Evolutionary conservation across 192 early-diverging fungal species (phyloP).

Genomic region (Coemansia sp.): DNA sequence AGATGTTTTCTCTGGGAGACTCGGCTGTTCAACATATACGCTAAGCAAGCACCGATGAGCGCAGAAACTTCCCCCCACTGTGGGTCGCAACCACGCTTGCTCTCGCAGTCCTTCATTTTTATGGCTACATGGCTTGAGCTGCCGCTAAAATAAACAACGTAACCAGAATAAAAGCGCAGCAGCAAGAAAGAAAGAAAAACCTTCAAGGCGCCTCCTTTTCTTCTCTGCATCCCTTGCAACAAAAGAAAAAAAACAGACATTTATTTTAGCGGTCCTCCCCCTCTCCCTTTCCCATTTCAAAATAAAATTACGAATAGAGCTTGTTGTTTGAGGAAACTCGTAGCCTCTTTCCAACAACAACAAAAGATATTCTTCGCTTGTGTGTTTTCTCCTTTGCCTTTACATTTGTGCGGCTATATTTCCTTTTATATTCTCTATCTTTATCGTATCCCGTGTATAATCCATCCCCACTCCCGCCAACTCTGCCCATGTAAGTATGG

Average conservation of each 20-base stretch:
- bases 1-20: too few relatives aligned
- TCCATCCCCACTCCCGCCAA: too few relatives aligned
- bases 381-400: neutral
- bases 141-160: neutral
- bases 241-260: slow-evolving; percentile 1
- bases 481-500: too few relatives aligned
- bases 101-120: neutral
- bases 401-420: too few relatives aligned
- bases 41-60: too few relatives aligned
- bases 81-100: too few relatives aligned
- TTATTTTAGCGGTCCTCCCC: neutral
- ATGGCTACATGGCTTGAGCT: neutral
- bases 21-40: too few relatives aligned
- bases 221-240: neutral
- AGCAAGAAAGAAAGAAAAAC: neutral
- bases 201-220: neutral
- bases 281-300: neutral
- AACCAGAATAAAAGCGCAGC: neutral
- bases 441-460: neutral
- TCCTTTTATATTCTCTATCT: too few relatives aligned
- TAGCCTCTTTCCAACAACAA: too few relatives aligned
- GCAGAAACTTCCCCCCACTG: too few relatives aligned
- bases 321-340: neutral
- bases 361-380: neutral
- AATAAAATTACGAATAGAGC: neutral